A percentile compares a stretch with the other conserved stretches of the same genome.
Conservation (phyloP, 257 asterid species). For the Petrea volubilis region DNA sequence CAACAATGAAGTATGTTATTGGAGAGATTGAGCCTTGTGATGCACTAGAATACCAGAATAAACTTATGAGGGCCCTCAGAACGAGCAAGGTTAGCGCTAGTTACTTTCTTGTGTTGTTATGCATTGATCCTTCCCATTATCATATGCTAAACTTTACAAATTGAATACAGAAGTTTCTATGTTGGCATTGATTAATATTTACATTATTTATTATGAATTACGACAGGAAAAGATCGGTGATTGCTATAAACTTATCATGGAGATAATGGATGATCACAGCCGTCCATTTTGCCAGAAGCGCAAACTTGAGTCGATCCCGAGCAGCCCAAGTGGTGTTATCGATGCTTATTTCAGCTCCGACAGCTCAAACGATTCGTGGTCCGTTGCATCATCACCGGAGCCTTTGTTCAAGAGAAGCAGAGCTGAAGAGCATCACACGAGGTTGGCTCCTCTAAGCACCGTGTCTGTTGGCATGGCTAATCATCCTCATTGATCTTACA, state of each 20-base stretch:
- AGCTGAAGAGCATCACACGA: conserved; percentile 28
- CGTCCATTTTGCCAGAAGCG: conserved; percentile 32
- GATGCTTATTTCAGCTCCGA: conserved; percentile 52
- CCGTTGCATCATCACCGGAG: conserved; percentile 31
- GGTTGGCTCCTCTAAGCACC: conserved; percentile 37
- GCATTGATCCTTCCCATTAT: background rate
- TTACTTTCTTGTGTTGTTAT: background rate
- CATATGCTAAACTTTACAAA: background rate
- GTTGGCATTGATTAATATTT: background rate
- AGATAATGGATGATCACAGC: conserved; percentile 21
- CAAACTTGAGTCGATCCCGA: conserved; percentile 28
- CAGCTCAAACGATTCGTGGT: conserved; percentile 54
- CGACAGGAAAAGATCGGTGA: conserved; percentile 40
- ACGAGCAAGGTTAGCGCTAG: conserved; percentile 35
- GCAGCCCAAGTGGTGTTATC: conserved; percentile 53
- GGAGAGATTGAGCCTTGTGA: conserved; percentile 39
- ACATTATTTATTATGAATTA: conserved; percentile 16
- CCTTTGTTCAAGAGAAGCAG: conserved; percentile 42
- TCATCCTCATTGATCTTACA: background rate
- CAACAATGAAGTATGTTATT: conserved; percentile 35
- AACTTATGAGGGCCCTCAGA: conserved; percentile 31
- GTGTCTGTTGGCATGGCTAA: conserved; percentile 27
- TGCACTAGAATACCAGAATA: conserved; percentile 31
- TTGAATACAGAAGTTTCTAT: background rate
- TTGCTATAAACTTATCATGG: conserved; percentile 40